These are phyloP conservation scores for Acacia melanoxylon DNA, from an alignment of 306 rosid species.

Conservation along the genomic window DNA sequence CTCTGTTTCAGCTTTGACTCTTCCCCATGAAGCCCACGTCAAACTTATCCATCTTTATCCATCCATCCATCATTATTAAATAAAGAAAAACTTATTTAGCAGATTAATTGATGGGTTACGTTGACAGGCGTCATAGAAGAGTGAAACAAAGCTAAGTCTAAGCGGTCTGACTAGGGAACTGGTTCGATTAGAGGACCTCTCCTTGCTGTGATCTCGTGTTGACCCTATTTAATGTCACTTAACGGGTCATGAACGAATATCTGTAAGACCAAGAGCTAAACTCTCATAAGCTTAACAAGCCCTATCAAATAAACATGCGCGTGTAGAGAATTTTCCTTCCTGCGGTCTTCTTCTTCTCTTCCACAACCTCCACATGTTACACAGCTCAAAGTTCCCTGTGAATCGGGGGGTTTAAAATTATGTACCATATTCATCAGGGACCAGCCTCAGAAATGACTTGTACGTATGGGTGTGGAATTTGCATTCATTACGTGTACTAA, in stretches of 20 bases:
- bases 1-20: background rate
- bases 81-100: background rate
- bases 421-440: conserved; percentile 18
- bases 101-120: background rate
- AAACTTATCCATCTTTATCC: background rate
- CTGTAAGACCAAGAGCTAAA: background rate
- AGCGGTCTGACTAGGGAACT: conserved; percentile 36
- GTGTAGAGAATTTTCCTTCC: conserved; percentile 32
- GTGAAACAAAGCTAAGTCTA: conserved; percentile 4
- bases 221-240: background rate
- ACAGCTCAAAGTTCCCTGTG: conserved; percentile 27
- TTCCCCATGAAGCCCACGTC: background rate
- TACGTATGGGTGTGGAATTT: conserved; percentile 1
- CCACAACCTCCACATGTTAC: conserved; percentile 3
- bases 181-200: background rate
- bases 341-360: conserved; percentile 27
- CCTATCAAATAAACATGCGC: background rate
- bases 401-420: conserved; percentile 19
- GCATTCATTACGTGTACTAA: conserved; percentile 49
- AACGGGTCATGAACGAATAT: background rate
- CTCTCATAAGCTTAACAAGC: background rate
- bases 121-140: conserved; percentile 6
- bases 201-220: conserved; percentile 36
- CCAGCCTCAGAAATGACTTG: background rate
- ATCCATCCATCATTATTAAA: background rate